These are phyloP conservation scores for Fragaria iinumae DNA, from an alignment of 306 rosid genomes.

Conservation along the genomic window DNA sequence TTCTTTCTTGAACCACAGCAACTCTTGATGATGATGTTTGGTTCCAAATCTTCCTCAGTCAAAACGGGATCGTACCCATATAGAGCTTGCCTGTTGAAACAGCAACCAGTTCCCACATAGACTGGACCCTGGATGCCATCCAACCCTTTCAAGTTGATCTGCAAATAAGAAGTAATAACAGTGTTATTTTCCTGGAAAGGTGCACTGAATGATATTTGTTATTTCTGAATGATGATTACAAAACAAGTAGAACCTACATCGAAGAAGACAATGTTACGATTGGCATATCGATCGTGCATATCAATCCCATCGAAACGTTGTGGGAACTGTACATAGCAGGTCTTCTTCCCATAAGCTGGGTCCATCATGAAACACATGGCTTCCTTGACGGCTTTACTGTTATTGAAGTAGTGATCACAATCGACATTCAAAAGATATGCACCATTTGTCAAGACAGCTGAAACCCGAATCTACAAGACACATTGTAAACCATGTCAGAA, in stretches of 20 bases:
- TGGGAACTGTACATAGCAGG: conserved; percentile 97
- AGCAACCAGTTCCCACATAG: conserved; percentile 99
- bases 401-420: conserved; percentile 99
- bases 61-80: conserved; percentile 95
- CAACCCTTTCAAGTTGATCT: conserved; percentile 96
- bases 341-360: conserved; percentile 84
- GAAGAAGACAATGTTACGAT: conserved; percentile 95
- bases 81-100: conserved; percentile 98
- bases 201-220: neutral
- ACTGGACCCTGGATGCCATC: conserved; percentile 99
- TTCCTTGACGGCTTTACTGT: conserved; percentile 96
- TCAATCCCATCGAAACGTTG: conserved; percentile 99
- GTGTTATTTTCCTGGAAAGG: neutral
- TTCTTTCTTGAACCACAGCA: conserved; percentile 97
- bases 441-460: conserved; percentile 97
- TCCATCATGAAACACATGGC: conserved; percentile 99
- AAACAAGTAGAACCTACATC: conserved; percentile 59
- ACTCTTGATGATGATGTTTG: conserved; percentile 86
- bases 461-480: conserved; percentile 84
- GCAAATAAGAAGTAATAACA: conserved; percentile 14
- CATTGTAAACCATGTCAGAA: conserved; percentile 34
- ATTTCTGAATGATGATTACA: neutral
- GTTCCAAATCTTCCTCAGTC: conserved; percentile 90
- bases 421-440: conserved; percentile 93
- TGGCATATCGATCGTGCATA: conserved; percentile 96